Conservation (phyloP, 768 basidiomycete species). For the Termitomyces bulborhizus region DNA sequence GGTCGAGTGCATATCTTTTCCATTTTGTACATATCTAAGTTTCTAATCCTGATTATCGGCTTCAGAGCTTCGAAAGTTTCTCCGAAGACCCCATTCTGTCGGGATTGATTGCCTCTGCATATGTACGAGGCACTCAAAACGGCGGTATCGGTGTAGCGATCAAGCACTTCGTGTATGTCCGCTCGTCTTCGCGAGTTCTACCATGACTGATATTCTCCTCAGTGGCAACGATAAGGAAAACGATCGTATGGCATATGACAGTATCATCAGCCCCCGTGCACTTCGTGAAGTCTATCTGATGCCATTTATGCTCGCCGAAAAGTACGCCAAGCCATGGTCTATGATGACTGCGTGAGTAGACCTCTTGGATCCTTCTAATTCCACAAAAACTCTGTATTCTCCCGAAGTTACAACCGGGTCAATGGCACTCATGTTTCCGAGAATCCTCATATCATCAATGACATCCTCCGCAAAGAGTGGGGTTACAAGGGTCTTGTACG, state of each 20-base stretch:
- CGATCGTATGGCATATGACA: conserved; percentile 64
- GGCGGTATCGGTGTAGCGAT: conserved; percentile 73
- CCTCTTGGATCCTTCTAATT: background rate
- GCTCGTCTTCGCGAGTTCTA: background rate
- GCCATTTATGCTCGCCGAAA: conserved; percentile 72
- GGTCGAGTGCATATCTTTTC: conserved; percentile 43
- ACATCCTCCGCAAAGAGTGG: conserved; percentile 68
- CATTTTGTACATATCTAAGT: background rate
- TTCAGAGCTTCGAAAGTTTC: conserved; percentile 69
- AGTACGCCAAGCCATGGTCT: conserved; percentile 58
- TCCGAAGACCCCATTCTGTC: conserved; percentile 75
- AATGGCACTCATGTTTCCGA: conserved; percentile 74
- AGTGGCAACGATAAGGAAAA: conserved; percentile 82
- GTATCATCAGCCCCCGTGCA: conserved; percentile 57
- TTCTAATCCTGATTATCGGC: background rate
- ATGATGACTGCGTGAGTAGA: conserved; percentile 64
- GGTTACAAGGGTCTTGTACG: conserved; percentile 54
- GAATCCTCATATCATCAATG: conserved; percentile 48
- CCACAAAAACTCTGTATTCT: background rate
- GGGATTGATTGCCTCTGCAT: conserved; percentile 63
- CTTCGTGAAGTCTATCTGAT: conserved; percentile 72
- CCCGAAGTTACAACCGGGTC: conserved; percentile 62
- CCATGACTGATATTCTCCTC: background rate
- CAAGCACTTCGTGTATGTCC: conserved; percentile 73
- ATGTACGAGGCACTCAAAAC: conserved; percentile 71